Evolutionary conservation across 768 basidiomycete species (phyloP), one percentile per base, ranked within the genome.

Genomic region (Boletus insuetus): DNA sequence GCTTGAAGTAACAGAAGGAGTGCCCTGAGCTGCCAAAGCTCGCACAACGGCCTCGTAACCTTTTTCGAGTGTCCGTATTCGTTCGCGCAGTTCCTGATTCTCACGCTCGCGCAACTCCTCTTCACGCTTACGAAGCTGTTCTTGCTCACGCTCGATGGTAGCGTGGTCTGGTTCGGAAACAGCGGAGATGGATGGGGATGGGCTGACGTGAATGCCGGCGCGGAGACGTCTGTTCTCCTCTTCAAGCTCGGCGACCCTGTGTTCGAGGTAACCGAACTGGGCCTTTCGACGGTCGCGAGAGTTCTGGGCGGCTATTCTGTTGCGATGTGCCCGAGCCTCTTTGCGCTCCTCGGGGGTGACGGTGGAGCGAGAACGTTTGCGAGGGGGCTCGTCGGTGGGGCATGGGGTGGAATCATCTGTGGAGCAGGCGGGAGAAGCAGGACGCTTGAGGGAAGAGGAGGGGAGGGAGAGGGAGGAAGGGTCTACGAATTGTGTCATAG

Each of bases 281-380:
- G 86, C 87, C 72, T 96, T 96, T 53, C 92, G 82, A 62, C 89
- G 82, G 75, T 96, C 94, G 43, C 94, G 86, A 12, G 89, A 91
- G 75, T 94, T 89, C 77, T 96, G 94, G 6, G 93, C 93, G 2
- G 94, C 94, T 69, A 95, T 91, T 48, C 93, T 83, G 73, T 96
- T 96, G 53, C 94, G 85, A 74, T 94, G 91, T 16, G 90, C 92
- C 60, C 94, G 81, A 46, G 89, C 91, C 69, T 93, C 91, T 63
- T 84, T 89, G 71, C 89, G 88, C 65, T 92, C 89, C 58, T 92
- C 91, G 0, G 86, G 75, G 7, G 82, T 76, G 24, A 79, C 45
- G 11, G 81, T 80, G 9, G 85, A 79, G 63, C 91, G 86, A 34
- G 82, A 69, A 29, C 91, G 89, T 68, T 93, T 93, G 62, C 89